These are phyloP conservation scores for Nigrospora osmanthi DNA, from an alignment of 2,329 filamentous ascomycete genomes.

Conservation along the genomic window DNA sequence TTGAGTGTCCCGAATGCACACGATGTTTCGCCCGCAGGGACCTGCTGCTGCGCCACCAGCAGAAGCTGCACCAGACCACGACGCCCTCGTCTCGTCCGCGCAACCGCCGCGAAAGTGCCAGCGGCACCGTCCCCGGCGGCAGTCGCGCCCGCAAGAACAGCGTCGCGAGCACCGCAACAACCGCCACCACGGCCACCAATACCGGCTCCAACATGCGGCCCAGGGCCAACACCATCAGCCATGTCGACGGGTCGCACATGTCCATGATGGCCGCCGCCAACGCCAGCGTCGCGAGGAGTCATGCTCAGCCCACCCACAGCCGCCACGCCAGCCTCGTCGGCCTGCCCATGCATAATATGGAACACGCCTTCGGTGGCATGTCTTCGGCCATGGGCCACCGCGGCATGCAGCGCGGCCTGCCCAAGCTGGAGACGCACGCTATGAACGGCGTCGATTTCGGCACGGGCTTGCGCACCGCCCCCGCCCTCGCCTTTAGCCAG, in stretches of 20 bases:
- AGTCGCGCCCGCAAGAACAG: slow-evolving; percentile 89
- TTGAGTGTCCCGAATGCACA: slow-evolving; percentile 90
- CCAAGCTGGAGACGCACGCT: slow-evolving; percentile 75
- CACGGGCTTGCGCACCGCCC: slow-evolving; percentile 71
- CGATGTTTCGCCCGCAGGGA: slow-evolving; percentile 93
- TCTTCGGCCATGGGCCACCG: slow-evolving; percentile 60
- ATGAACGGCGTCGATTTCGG: slow-evolving; percentile 58
- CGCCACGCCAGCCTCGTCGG: slow-evolving; percentile 71
- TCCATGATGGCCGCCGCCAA: slow-evolving; percentile 61
- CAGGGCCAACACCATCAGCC: slow-evolving; percentile 91
- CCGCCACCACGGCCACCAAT: slow-evolving; percentile 38
- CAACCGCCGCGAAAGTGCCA: slow-evolving; percentile 84
- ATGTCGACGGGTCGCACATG: slow-evolving; percentile 72
- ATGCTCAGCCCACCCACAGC: slow-evolving; percentile 48
- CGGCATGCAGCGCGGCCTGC: slow-evolving; percentile 58
- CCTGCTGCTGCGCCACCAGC: slow-evolving; percentile 86
- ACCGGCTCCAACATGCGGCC: slow-evolving; percentile 65
- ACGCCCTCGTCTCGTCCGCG: slow-evolving; percentile 81
- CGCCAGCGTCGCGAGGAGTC: slow-evolving; percentile 38
- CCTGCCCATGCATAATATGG: slow-evolving; percentile 49
- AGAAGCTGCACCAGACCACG: slow-evolving; percentile 93
- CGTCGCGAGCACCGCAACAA: slow-evolving; percentile 53
- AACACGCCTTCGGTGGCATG: slow-evolving; percentile 67
- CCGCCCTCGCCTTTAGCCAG: slow-evolving; percentile 54
- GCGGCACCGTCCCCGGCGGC: slow-evolving; percentile 52